Percentiles rank a stretch among this genome's conserved stretches.
Conservation (phyloP, 73 alveolate species). For the Tetrahymena borealis region DNA sequence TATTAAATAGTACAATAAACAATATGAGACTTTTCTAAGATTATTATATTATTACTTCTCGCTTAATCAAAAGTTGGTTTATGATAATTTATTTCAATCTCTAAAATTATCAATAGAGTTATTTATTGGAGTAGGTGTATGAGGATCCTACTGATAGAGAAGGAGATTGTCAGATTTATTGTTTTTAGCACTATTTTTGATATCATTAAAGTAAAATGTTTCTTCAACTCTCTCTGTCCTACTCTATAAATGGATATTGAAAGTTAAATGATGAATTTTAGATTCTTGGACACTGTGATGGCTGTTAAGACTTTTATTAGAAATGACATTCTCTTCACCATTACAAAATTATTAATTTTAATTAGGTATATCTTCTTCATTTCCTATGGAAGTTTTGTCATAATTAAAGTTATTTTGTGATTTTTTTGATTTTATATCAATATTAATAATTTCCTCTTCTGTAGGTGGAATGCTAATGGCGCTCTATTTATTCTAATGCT, state of each 20-base stretch:
- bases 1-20: no score
- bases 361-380: neutral
- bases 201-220: neutral
- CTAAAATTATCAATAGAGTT: neutral
- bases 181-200: neutral
- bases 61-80: neutral
- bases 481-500: no score
- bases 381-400: neutral
- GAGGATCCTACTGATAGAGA: neutral
- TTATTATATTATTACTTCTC: no score
- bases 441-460: neutral
- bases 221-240: neutral
- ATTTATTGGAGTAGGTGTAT: neutral
- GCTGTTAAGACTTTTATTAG: neutral
- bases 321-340: neutral
- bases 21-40: no score
- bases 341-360: neutral
- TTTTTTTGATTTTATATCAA: no score
- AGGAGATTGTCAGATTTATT: neutral
- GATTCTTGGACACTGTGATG: neutral
- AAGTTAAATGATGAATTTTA: neutral
- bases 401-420: no score
- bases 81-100: neutral
- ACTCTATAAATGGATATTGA: neutral
- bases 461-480: neutral